Conservation (phyloP, 306 rosid species). For the Mucuna pruriens region DNA sequence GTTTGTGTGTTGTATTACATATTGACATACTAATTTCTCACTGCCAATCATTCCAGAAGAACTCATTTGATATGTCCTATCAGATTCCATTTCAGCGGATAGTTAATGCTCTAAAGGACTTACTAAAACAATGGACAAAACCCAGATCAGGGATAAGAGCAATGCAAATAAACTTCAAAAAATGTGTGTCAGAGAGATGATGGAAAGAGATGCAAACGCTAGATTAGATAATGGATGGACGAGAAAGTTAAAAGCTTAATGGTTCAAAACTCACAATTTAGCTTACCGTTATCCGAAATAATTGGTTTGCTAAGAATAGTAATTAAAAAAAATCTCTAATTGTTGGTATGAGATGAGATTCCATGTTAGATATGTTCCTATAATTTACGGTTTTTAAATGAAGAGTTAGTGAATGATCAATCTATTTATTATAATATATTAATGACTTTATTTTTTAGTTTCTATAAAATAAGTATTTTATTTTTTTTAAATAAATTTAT, state of each 20-base stretch:
- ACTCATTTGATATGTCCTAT: neutral
- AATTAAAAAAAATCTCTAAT: neutral
- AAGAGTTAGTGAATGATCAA: neutral
- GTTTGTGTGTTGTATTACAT: rapidly evolving
- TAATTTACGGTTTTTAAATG: conserved; percentile 5
- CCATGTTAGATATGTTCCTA: neutral
- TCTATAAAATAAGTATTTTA: too few species aligned
- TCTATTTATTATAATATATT: neutral
- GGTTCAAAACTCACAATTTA: conserved; percentile 39
- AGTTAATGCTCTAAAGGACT: neutral
- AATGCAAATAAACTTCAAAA: conserved; percentile 1
- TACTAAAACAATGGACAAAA: neutral
- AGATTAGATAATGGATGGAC: conserved; percentile 37
- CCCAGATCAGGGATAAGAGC: neutral
- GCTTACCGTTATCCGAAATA: neutral
- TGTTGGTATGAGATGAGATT: neutral
- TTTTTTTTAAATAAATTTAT: too few species aligned
- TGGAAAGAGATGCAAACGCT: neutral
- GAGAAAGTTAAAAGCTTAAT: conserved; percentile 30
- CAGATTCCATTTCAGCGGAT: neutral
- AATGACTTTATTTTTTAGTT: too few species aligned
- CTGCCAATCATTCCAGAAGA: conserved; percentile 22
- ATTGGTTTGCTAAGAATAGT: conserved; percentile 20
- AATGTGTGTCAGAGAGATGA: conserved; percentile 17
- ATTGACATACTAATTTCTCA: conserved; percentile 27